Base-by-base conservation (phyloP, 1,284 basidiomycete species). In the Earliella scabrosa region DNA sequence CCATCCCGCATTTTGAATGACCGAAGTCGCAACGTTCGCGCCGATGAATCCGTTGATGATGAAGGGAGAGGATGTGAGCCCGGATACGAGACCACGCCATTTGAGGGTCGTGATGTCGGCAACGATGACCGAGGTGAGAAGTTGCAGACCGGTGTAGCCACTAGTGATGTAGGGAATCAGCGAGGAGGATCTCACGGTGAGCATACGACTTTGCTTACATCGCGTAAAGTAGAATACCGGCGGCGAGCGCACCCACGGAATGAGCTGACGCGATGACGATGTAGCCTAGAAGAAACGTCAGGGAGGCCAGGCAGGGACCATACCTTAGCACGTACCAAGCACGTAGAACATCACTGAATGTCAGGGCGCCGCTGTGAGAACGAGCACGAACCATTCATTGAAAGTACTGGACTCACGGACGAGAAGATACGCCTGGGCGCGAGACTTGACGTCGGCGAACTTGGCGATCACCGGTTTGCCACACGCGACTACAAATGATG, bases 401-500 rank as follows among this genome's bases (percentile, higher is more conserved):
- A 90, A 84, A 41, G 23, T 23, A 16, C 16, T 3, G 9, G 13
- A 18, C 85, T 76, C 64, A 88, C 86, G 73, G 48, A 90, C 85
- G 43, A 82, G 66, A 41, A 83, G 72, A 65, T 87, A 91, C 0
- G 90, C 80, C n/a, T 68, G 73, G 29, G 79, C 81, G 61, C 84
- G 77, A 13, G 82, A 83, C 13, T 77, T 75, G 16, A 90, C 82
- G 66, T 94, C 91, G 2, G 90, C 83, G 32, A 93, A 71, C 72
- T 92, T 93, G 3, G 91, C 92, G 64, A 92, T 86, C 43, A 92
- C 80, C 1, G 92, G 92, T 73, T 93, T 93, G 34, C 89, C 83
- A 43, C 86, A 79, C 21, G 85, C 85, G 56, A 86, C 74, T 77
- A 41, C 8, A n/a, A n/a, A n/a, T n/a, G n/a, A n/a, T 54, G 75